Evolutionary conservation across 257 asterid genomes (phyloP), one percentile per base, ranked within the genome.

Genomic region (Dorcoceras hygrometricum): DNA sequence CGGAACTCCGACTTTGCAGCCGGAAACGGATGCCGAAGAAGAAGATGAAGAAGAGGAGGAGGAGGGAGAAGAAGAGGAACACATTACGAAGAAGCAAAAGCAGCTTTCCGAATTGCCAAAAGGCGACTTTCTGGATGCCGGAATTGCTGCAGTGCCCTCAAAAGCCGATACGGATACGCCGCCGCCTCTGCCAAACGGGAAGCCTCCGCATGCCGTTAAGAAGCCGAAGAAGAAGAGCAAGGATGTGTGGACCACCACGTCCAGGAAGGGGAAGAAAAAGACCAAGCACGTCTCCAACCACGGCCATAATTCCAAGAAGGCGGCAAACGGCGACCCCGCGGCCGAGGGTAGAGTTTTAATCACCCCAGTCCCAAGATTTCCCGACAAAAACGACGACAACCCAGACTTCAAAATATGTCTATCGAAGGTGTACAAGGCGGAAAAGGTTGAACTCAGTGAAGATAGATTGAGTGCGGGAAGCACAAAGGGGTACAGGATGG

Each of bases 401-500:
- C 79, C 78, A 6, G 99, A 87, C 26, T 57, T 76, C 23, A 71
- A 75, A 28, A 82, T 94, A 20, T 87, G 95, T 59, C 96, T 94
- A 2, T 94, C 99, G 0, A 94, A 94, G 87, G 82, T 79, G 53
- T 82, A 85, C 79, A 94, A 90, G 78, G 97, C 99, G 6, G 99
- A 94, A 67, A 94, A 90, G 68, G 99, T 94, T 14, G 99, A 88
- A 53, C 36, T 94, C 62, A 80, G 95, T 59, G 99, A 94, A 57
- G 97, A 94, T 77, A 82, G 99, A 62, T 72, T 94, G 76, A 85
- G 76, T 58, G 99, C 97, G 6, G 88, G 96, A 20, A 90, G 96
- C 87, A 79, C 95, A 14, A 94, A 94, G 79, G 99, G 99, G 62
- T 94, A 88, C 53, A 84, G 97, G 62, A 94, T 90, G 99, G 97